phyloP scores from a whole-genome alignment of 441 rosid genomes.

The Euphorbia neoarborescens region DNA sequence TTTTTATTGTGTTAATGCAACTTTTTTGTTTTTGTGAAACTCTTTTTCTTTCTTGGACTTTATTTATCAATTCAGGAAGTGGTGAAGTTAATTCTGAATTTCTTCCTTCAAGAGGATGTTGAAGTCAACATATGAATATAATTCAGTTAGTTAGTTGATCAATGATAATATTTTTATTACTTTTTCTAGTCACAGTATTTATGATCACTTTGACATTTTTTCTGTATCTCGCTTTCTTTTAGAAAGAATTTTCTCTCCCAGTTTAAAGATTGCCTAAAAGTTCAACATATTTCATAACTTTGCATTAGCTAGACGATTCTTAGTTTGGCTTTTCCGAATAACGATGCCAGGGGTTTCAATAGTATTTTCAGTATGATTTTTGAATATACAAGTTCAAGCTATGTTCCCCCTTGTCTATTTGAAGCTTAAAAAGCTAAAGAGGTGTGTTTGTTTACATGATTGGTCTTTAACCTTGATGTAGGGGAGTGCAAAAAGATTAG shows the following conservation, averaged over 20 bases:
- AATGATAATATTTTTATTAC: neutral
- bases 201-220: neutral
- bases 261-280: neutral
- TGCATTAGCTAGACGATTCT: too few relatives aligned
- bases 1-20: neutral
- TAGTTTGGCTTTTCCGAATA: too few relatives aligned
- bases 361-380: too few relatives aligned
- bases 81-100: neutral
- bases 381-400: neutral
- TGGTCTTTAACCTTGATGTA: slow-evolving; percentile 27
- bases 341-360: too few relatives aligned
- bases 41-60: neutral
- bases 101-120: neutral
- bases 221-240: neutral
- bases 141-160: neutral
- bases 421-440: neutral
- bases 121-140: neutral
- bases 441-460: neutral
- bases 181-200: neutral
- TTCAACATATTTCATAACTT: too few relatives aligned
- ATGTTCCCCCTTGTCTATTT: neutral
- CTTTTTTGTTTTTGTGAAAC: neutral
- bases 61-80: neutral
- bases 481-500: slow-evolving; percentile 87
- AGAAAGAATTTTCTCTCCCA: neutral